Evolutionary conservation across 1,139 yeast species (phyloP), one percentile per base, ranked within the genome.

Genomic region (Spathaspora jeffriesii): DNA sequence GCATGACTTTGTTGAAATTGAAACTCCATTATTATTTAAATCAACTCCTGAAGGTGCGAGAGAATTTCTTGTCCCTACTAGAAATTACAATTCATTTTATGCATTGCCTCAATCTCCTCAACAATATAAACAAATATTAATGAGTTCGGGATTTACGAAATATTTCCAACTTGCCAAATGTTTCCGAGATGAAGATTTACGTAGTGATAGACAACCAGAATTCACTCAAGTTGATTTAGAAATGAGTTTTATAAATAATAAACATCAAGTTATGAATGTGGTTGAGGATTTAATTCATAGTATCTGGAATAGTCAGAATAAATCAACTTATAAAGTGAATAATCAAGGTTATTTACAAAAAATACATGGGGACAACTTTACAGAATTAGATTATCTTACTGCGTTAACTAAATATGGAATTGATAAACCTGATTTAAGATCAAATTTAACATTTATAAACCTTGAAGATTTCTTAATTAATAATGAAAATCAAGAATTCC

Each of bases 41-140:
- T 88, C 97, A 1, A 93, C 99, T 0, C 99, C 99, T 0, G 99
- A 93, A 66, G 99, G 99, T 10, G 99, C 99, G 1, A 75, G 96
- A 38, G 99, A 93, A 65, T 93, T 93, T 61, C 67, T 95, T 46
- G 98, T 93, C 0, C 99, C 99, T 0, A 90, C 97, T 0, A 76
- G 98, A 53, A 67, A 76, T 15, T 65, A 70, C 4, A 73, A 78
- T 11, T 69, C 76, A 3, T 88, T 89, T 64, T 93, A 92, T 63
- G 97, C 99, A 0, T 72, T 93, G 39, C 97, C 98, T 0, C 99
- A 93, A 65, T 88, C 97, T 21, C 99, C 99, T 0, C 99, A 93
- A 61, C 99, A 93, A 62, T 93, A 92, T 61, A 93, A 95, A 62
- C 99, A 93, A 66, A 73, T 93, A 34, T 70, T 93, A 39, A 93